Percentiles rank a stretch among this genome's conserved stretches.
Evolutionary conservation across 345 rosid species (phyloP).

Genomic region (Eucalyptus marginata): DNA sequence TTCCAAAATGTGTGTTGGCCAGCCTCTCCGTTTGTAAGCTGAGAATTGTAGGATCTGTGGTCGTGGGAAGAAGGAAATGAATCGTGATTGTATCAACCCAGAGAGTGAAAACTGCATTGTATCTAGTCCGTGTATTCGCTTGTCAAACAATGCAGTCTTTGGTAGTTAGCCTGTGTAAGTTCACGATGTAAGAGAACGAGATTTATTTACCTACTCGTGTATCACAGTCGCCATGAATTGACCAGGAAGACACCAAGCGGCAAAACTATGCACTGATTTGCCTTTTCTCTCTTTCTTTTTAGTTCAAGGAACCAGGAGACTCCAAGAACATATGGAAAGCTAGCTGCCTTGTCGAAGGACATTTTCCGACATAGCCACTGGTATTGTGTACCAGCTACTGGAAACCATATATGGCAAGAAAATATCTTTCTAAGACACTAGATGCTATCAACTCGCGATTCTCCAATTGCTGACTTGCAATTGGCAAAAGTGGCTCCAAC

Average conservation of each 20-base stretch:
- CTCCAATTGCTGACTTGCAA: background rate
- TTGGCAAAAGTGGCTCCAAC: background rate
- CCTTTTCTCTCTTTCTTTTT: background rate
- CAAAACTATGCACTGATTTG: background rate
- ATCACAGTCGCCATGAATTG: background rate
- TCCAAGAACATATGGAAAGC: background rate
- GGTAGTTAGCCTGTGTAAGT: too few species aligned
- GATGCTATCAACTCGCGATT: too few species aligned
- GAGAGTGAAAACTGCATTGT: too few species aligned
- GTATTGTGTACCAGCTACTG: background rate
- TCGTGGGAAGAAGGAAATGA: too few species aligned
- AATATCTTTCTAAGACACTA: background rate
- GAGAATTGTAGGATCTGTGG: too few species aligned
- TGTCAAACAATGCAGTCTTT: too few species aligned
- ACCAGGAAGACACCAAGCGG: background rate
- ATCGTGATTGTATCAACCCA: too few species aligned
- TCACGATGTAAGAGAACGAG: too few species aligned
- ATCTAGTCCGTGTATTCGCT: too few species aligned
- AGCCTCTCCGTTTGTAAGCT: too few species aligned
- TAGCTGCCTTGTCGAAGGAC: background rate
- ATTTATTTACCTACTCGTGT: too few species aligned
- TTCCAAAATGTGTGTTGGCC: too few species aligned
- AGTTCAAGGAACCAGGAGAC: background rate
- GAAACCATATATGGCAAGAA: background rate
- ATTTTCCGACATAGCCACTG: background rate